Base-by-base conservation (phyloP, 176 grass and related monocot species). In the Cymbopogon citratus region DNA sequence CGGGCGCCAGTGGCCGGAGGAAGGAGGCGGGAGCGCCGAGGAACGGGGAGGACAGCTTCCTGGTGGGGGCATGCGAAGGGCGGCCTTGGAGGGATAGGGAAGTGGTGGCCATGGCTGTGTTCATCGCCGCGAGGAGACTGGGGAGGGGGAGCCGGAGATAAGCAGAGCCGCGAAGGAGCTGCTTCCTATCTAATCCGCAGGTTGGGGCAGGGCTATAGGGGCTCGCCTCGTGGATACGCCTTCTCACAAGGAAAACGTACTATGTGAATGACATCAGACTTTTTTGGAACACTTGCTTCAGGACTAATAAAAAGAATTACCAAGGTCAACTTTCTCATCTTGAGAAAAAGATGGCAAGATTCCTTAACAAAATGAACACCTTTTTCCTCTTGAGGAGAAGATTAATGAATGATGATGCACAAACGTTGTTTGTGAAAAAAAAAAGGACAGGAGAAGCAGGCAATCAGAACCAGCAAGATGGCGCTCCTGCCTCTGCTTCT, bases 31-130 rank as follows among this genome's bases (percentile, higher is more conserved):
- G 81, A 19, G 54, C 70, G 48, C 87, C 81, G 61, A 91, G 84
- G 78, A 94, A 91, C 72, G 85, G 83, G 16, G 92, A 94, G 44
- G 90, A 93, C 35, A 87, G 81, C 68, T 83, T 84, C 29, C 78
- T 78, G 79, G 87, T 77, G 44, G 87, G 36, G n/a, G 89, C 78
- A 34, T 57, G 84, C 75, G 86, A 94, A 66, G 75, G 67, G 74
- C 81, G 77, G 46, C 56, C 84, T 41, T 76, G 78, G 48, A 91
- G 88, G 52, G 84, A 91, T 73, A 94, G 73, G 61, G 92, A 83
- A 18, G 85, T 63, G 82, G 90, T 91, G 61, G 92, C 85, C 96
- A 99, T 99, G 81, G 92, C 86, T 51, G 90, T 29, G 80, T 66
- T 83, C 91, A 74, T 75, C 46, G 75, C 40, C 46, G 63, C 34